phyloP scores from a whole-genome alignment of 2,329 filamentous ascomycete species.

The Colletotrichum graminicola region DNA sequence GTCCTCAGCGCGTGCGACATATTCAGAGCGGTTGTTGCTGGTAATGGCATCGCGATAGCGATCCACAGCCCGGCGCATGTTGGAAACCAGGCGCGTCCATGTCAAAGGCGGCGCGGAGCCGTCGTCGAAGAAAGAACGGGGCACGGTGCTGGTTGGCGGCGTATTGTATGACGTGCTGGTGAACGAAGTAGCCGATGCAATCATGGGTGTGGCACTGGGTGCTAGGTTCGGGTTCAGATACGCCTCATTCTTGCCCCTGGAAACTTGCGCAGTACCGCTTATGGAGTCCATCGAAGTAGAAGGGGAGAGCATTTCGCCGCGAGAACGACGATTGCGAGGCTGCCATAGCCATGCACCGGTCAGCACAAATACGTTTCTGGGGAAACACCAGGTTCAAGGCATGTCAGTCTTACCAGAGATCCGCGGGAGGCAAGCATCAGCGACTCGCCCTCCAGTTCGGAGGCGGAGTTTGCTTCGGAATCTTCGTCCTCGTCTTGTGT shows the following conservation, averaged over 20 bases:
- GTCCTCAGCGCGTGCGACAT: constrained; percentile 94
- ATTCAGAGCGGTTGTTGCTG: constrained; percentile 85
- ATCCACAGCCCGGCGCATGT: constrained; percentile 93
- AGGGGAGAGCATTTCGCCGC: constrained; percentile 80
- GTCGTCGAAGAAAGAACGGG: constrained; percentile 91
- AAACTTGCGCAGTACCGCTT: constrained; percentile 73
- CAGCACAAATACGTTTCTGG: neutral
- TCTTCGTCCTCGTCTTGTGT: constrained; percentile 91
- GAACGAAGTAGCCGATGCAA: constrained; percentile 72
- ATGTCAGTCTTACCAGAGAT: constrained; percentile 69
- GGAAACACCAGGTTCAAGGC: neutral
- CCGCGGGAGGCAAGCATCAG: constrained; percentile 75
- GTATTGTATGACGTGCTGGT: constrained; percentile 69
- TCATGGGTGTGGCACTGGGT: constrained; percentile 60
- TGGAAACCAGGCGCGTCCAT: constrained; percentile 90
- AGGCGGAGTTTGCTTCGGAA: constrained; percentile 85
- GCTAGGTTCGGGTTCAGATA: constrained; percentile 56
- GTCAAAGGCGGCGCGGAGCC: constrained; percentile 83
- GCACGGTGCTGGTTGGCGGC: constrained; percentile 71
- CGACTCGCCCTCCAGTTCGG: constrained; percentile 84
- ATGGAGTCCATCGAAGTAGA: constrained; percentile 94
- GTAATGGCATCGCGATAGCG: constrained; percentile 91
- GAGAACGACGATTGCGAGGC: constrained; percentile 75
- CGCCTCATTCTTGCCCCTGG: constrained; percentile 69
- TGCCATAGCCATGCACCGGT: constrained; percentile 46